These are phyloP conservation scores for Tilletia horrida DNA, from an alignment of 1,284 basidiomycete species.

Conservation along the genomic window DNA sequence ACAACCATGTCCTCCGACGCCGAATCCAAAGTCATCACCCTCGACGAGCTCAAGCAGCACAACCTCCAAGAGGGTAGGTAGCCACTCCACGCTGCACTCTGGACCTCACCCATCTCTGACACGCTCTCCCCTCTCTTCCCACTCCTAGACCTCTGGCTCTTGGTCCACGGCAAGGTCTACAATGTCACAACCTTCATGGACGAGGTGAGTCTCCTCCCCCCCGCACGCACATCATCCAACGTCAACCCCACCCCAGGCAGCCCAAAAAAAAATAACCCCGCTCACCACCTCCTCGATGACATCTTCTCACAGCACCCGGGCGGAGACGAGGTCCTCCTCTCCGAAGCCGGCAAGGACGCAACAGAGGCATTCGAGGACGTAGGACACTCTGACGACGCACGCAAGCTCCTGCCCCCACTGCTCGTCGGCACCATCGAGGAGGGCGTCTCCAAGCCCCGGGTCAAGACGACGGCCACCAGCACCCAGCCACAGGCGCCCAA, in stretches of 20 bases:
- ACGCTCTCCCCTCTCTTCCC: not conserved
- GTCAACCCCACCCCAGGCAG: too few species aligned
- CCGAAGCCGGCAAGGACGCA: conserved; percentile 89
- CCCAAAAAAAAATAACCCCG: not conserved
- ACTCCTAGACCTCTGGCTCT: conserved; percentile 46
- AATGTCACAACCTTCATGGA: conserved; percentile 90
- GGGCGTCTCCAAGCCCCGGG: conserved; percentile 28
- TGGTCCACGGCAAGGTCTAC: conserved; percentile 69
- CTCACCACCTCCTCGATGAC: not conserved
- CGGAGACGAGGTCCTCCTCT: conserved; percentile 92
- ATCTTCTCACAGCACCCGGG: conserved; percentile 72
- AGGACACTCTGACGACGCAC: conserved; percentile 96
- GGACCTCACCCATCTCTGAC: not conserved
- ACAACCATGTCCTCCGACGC: not conserved
- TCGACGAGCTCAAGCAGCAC: conserved; percentile 51
- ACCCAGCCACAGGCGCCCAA: conserved; percentile 28
- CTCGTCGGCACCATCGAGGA: conserved; percentile 61
- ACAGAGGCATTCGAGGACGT: conserved; percentile 99
- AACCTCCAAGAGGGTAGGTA: conserved; percentile 31
- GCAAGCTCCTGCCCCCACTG: conserved; percentile 70
- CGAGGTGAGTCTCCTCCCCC: conserved; percentile 64
- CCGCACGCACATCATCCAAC: not conserved
- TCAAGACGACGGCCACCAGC: conserved; percentile 28
- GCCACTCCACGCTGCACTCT: not conserved
- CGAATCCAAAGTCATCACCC: conserved; percentile 43